Evolutionary conservation across 2,329 filamentous ascomycete species (phyloP), one percentile per base, ranked within the genome.

Genomic region (Plenodomus lindquistii): DNA sequence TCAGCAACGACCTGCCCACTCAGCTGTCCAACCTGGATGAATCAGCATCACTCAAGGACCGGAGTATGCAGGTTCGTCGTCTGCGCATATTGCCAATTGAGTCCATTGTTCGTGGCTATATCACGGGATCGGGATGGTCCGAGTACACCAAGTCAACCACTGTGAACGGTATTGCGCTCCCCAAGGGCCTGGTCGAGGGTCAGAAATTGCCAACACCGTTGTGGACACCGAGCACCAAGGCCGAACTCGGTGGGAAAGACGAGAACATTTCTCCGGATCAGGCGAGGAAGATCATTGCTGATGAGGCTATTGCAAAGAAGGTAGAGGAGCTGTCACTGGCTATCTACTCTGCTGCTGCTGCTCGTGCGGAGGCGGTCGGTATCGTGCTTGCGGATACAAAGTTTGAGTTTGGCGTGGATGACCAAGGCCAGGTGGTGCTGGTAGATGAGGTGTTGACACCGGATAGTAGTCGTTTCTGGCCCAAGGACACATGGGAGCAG

Each of bases 401-500:
- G 67, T 88, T 89, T 67, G 86, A 89, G 74, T 93, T 91, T 65
- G 87, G 85, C 1, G 75, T 89, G 16, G 85, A 87, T 47, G 51
- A 48, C n/a, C 67, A 73, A 58, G 79, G 82, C 52, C 82, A 88
- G 62, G 80, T 94, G 7, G 83, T 91, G 29, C 78, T 93, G 42
- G 84, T 91, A 4, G 91, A 96, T 66, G 91, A 96, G 76, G 89
- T 95, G 18, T 76, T 96, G 51, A 95, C 91, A 7, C 91, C 91
- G 2, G 78, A 80, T 55, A 76, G 72, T 58, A 93, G 88, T 42
- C 83, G 92, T 15, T 96, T 96, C 80, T 97, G 93, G 92, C 85
- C 86, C 1, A 83, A 81, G 55, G 85, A 85, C 37, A 79, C 79
- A 38, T 95, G 93, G 68, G 81, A 85, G 67, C 40, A 52, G 45